These are phyloP conservation scores for Lineolata rhizophorae DNA, from an alignment of 495 filamentous ascomycete species.

Conservation along the genomic window DNA sequence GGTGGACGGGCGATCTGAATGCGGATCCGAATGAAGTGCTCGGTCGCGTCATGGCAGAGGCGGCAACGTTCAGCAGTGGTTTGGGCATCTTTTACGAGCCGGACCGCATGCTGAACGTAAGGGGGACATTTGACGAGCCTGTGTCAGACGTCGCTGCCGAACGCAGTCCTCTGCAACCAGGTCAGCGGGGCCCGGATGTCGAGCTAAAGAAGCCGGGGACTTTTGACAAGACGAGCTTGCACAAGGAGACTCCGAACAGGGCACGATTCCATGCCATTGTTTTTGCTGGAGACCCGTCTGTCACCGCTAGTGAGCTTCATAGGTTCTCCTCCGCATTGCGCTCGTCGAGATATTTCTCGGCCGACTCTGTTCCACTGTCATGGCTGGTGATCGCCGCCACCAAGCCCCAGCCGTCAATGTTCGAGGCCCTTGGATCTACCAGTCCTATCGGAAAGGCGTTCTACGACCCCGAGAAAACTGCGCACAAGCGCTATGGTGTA, in stretches of 20 bases:
- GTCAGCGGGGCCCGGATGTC: conserved; percentile 23
- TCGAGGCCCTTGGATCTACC: conserved; percentile 17
- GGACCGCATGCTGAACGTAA: conserved; percentile 14
- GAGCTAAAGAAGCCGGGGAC: conserved; percentile 21
- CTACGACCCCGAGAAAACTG: conserved; percentile 16
- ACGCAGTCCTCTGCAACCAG: conserved; percentile 9
- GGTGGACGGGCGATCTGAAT: conserved; percentile 21
- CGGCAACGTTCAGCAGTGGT: conserved; percentile 22
- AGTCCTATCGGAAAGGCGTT: conserved; percentile 19
- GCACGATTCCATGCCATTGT: conserved; percentile 18
- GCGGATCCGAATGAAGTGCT: conserved; percentile 24
- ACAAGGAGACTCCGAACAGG: conserved; percentile 19
- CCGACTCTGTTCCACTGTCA: conserved; percentile 5
- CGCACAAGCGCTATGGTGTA: conserved; percentile 19
- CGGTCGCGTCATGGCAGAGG: conserved; percentile 20
- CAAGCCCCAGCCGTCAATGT: conserved; percentile 15
- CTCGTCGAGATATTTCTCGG: conserved; percentile 1
- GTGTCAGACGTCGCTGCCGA: too few species aligned
- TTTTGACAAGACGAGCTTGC: conserved; percentile 19
- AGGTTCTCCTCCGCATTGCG: conserved; percentile 2
- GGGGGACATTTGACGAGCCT: conserved; percentile 9
- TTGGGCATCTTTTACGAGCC: conserved; percentile 21
- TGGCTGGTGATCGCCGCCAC: conserved; percentile 20
- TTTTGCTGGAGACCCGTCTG: conserved; percentile 14
- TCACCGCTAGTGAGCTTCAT: conserved; percentile 8